phyloP scores from a whole-genome alignment of 306 rosid species.

The Alnus rubra region DNA sequence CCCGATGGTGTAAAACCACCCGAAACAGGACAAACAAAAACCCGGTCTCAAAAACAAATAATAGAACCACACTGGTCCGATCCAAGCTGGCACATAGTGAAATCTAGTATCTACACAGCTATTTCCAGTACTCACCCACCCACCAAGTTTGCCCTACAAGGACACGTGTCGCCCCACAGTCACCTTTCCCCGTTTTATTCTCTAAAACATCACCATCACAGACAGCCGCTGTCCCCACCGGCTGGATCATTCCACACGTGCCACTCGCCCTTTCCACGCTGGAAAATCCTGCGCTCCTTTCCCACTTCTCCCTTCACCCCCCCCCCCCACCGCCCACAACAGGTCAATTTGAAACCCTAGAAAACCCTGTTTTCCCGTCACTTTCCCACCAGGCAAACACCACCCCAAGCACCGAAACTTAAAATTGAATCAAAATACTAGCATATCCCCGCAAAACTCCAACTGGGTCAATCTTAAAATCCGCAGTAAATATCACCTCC shows the following conservation, averaged over 20 bases:
- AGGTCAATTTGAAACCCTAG: slow-evolving; percentile 33
- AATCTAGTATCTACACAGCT: neutral
- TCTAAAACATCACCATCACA: slow-evolving; percentile 34
- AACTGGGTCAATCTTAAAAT: neutral
- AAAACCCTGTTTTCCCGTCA: neutral
- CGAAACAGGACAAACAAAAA: too few species aligned
- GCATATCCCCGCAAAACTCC: neutral
- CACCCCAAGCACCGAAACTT: neutral
- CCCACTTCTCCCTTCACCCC: slow-evolving; percentile 9
- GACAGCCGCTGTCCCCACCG: neutral
- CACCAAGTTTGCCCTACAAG: slow-evolving; percentile 24
- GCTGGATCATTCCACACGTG: slow-evolving; percentile 59
- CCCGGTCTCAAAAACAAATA: too few species aligned
- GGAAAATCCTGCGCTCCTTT: slow-evolving; percentile 35
- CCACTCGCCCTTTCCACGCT: slow-evolving; percentile 51
- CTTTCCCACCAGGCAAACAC: slow-evolving; percentile 10
- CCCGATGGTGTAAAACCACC: too few species aligned
- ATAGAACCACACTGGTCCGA: neutral
- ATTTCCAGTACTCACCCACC: neutral
- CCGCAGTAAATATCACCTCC: neutral
- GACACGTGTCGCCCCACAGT: slow-evolving; percentile 48
- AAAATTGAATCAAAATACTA: neutral
- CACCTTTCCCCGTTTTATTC: slow-evolving; percentile 7
- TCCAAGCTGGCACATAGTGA: neutral
- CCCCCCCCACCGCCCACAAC: neutral